A percentile compares a stretch with the other conserved stretches of the same genome.
These are phyloP conservation scores for Arthrobotrys megalospora DNA, from an alignment of 2,329 filamentous ascomycete genomes.

Conservation along the genomic window DNA sequence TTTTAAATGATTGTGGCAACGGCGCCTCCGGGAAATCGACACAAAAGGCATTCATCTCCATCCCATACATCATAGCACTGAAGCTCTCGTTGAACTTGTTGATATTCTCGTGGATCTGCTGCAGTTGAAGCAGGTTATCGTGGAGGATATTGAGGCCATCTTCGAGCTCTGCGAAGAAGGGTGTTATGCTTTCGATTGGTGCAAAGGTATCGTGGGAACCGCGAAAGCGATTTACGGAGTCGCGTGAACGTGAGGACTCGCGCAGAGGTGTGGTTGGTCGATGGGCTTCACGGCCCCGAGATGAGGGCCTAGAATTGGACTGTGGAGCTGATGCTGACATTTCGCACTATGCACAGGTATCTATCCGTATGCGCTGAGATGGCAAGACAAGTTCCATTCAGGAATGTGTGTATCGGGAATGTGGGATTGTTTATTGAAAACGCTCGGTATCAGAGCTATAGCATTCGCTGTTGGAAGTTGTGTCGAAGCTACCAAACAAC, in stretches of 20 bases:
- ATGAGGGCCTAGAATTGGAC: slow-evolving; percentile 47
- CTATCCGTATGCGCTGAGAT: background rate
- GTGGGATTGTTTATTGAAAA: background rate
- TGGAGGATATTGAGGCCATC: slow-evolving; percentile 96
- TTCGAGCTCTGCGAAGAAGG: slow-evolving; percentile 90
- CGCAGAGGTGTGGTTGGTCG: slow-evolving; percentile 93
- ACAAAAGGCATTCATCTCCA: slow-evolving; percentile 99
- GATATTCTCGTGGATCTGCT: slow-evolving; percentile 95
- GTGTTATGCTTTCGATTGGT: slow-evolving; percentile 86
- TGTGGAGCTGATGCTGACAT: slow-evolving; percentile 35
- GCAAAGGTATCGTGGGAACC: slow-evolving; percentile 73
- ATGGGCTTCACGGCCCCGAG: slow-evolving; percentile 49
- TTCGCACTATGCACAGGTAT: background rate
- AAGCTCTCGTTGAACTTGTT: slow-evolving; percentile 96
- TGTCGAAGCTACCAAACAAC: slow-evolving; percentile 32
- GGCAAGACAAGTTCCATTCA: background rate
- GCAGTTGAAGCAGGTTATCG: slow-evolving; percentile 96
- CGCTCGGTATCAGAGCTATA: slow-evolving; percentile 15
- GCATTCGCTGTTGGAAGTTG: slow-evolving; percentile 30
- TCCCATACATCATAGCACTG: slow-evolving; percentile 91
- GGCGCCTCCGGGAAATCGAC: slow-evolving; percentile 97
- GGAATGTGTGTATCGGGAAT: background rate
- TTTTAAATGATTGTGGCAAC: slow-evolving; percentile 83
- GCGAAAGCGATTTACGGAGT: slow-evolving; percentile 81
- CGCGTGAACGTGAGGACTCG: slow-evolving; percentile 88